Conservation (phyloP, 805 yeast species). For the Starmerella riodocensis region DNA sequence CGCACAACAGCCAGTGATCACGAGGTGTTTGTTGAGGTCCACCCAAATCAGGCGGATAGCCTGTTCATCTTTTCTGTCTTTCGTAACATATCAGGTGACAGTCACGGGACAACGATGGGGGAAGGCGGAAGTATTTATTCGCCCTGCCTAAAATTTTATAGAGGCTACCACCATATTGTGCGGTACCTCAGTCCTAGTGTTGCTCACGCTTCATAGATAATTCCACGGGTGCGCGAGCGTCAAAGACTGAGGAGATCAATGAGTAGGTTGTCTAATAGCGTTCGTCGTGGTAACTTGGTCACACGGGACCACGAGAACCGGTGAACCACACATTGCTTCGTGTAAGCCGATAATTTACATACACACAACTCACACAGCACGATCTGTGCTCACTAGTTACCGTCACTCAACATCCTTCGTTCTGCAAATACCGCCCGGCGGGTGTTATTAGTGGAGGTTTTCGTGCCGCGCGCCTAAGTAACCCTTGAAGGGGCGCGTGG, state of each 20-base stretch:
- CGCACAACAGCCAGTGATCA: too few relatives aligned
- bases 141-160: too few relatives aligned
- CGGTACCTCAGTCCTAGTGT: slow-evolving; percentile 25
- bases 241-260: slow-evolving; percentile 20
- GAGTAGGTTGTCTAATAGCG: slow-evolving; percentile 23
- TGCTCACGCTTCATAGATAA: slow-evolving; percentile 19
- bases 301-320: slow-evolving; percentile 23
- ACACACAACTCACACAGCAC: background rate
- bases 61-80: too few relatives aligned
- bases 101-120: too few relatives aligned
- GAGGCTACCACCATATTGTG: slow-evolving; percentile 17
- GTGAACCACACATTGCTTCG: slow-evolving; percentile 21
- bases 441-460: too few relatives aligned
- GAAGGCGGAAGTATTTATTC: too few relatives aligned
- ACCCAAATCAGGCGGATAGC: too few relatives aligned
- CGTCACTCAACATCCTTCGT: background rate
- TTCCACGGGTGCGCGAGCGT: slow-evolving; percentile 23
- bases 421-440: too few relatives aligned
- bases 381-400: background rate
- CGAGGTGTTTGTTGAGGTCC: too few relatives aligned
- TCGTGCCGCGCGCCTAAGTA: too few relatives aligned
- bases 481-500: too few relatives aligned
- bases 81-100: too few relatives aligned
- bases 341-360: background rate
- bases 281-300: slow-evolving; percentile 20